Base-by-base conservation (phyloP, 306 rosid species). In the Lithocarpus polystachyus region DNA sequence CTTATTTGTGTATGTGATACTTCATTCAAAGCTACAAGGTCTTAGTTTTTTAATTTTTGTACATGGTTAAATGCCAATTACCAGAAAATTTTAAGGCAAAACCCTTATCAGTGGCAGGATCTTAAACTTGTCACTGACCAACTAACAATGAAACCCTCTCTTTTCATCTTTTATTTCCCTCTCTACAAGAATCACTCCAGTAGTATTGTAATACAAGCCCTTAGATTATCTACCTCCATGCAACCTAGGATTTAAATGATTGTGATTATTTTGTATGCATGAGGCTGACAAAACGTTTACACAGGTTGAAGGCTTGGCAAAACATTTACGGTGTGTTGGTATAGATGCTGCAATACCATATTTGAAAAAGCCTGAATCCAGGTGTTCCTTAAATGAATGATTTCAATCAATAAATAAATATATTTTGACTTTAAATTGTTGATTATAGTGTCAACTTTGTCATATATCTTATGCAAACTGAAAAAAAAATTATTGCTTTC, bases 281-380 rank as follows among this genome's bases (percentile, higher is more conserved):
- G 54, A 76, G 59, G 77, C 85, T 82, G 84, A 71, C 77, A 71
- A 28, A 64, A 48, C 68, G 48, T 83, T 76, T 81, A 73, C 81
- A 83, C 90, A 94, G 97, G 95, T 92, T 75, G 97, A 91, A 89
- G 97, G 99, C 79, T 87, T 94, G 84, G 99, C 97, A 72, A 94
- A 94, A 89, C 97, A 94, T 87, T 84, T 94, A 86, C 88, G 97
- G 14, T 94, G 97, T 75, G 97, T 91, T 73, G 97, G 99, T 83
- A 81, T 94, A 57, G 97, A 94, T 87, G 98, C 97, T 74, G 98
- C 97, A 79, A 80, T 90, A 72, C 97, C 98, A 52, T 55, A 51
- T 82, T 88, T 93, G 51, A 92, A 88, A 89, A 94, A 84, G 84
- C 97, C 98, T 24, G 93, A 87, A 76, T 74, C 97, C 81, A 90